Evolutionary conservation across 78 protist genomes (phyloP).

Genomic region (Acrasis kona): DNA sequence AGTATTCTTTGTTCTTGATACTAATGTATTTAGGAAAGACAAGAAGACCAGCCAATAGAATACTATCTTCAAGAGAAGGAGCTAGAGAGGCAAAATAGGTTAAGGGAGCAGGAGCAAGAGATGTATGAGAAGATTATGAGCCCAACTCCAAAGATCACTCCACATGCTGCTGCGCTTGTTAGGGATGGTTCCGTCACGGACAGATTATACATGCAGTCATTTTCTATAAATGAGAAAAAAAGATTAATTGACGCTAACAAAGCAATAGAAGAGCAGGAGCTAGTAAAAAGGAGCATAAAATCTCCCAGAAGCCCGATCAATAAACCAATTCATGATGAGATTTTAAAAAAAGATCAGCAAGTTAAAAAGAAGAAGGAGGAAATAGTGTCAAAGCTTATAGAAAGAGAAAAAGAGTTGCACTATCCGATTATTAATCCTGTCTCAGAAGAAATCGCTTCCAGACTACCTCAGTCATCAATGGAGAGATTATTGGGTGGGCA

Average conservation of each 20-base stretch:
- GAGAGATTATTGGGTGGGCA: slow-evolving; percentile 13
- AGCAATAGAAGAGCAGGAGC: neutral
- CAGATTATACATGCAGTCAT: neutral
- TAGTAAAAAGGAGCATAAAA: neutral
- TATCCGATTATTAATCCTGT: slow-evolving; percentile 23
- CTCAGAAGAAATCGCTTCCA: slow-evolving; percentile 5
- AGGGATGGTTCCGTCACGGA: neutral
- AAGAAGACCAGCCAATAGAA: slow-evolving; percentile 6
- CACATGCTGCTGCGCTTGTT: neutral
- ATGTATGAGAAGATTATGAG: neutral
- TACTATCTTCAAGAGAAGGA: slow-evolving; percentile 10
- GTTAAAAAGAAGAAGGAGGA: neutral
- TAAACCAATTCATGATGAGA: neutral
- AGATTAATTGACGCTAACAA: neutral
- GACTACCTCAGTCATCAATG: neutral
- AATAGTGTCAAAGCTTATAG: neutral
- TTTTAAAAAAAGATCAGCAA: neutral
- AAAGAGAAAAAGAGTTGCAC: neutral
- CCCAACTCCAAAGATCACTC: slow-evolving; percentile 19
- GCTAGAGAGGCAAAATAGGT: neutral
- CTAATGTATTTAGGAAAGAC: neutral
- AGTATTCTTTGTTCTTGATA: too few relatives aligned
- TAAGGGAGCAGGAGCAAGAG: slow-evolving; percentile 13
- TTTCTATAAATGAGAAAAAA: slow-evolving; percentile 5
- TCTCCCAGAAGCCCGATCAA: slow-evolving; percentile 3